Percentiles rank a stretch among this genome's conserved stretches.
Evolutionary conservation across 2,329 filamentous ascomycete genomes (phyloP).

Genomic region (Ciborinia camelliae): DNA sequence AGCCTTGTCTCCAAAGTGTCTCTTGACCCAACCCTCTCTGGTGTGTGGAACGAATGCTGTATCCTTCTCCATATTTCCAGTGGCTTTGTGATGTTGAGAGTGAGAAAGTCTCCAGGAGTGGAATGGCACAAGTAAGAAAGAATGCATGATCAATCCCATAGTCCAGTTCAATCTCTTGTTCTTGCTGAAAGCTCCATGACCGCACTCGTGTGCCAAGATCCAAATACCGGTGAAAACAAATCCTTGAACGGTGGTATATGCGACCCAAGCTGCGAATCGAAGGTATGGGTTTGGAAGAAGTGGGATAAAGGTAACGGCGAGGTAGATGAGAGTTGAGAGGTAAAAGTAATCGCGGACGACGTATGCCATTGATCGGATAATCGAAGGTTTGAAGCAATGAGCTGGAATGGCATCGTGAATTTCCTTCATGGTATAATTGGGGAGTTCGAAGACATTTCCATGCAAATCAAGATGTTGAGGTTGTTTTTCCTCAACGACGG

Average conservation of each 20-base stretch:
- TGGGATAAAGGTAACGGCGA: conserved; percentile 53
- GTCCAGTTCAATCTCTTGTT: conserved; percentile 57
- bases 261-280: conserved; percentile 52
- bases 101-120: conserved; percentile 72
- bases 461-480: conserved; percentile 36
- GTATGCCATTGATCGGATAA: conserved; percentile 53
- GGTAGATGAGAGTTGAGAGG: conserved; percentile 45
- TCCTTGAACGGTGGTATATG: conserved; percentile 63
- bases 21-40: conserved; percentile 35
- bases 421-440: conserved; percentile 39
- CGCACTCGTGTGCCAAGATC: conserved; percentile 70
- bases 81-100: conserved; percentile 65
- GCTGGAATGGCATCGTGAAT: conserved; percentile 52
- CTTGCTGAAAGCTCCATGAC: conserved; percentile 65
- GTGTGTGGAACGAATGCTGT: conserved; percentile 60
- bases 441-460: conserved; percentile 37
- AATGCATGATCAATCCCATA: conserved; percentile 64
- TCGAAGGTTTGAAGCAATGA: conserved; percentile 60
- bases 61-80: conserved; percentile 65
- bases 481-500: conserved; percentile 32
- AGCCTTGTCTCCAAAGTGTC: conserved; percentile 33
- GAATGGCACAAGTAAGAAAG: conserved; percentile 64
- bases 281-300: conserved; percentile 45
- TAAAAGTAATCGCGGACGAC: conserved; percentile 56
- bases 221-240: conserved; percentile 67